These are phyloP conservation scores for Diaporthe vexans DNA, from an alignment of 2,329 filamentous ascomycete species.

Conservation along the genomic window DNA sequence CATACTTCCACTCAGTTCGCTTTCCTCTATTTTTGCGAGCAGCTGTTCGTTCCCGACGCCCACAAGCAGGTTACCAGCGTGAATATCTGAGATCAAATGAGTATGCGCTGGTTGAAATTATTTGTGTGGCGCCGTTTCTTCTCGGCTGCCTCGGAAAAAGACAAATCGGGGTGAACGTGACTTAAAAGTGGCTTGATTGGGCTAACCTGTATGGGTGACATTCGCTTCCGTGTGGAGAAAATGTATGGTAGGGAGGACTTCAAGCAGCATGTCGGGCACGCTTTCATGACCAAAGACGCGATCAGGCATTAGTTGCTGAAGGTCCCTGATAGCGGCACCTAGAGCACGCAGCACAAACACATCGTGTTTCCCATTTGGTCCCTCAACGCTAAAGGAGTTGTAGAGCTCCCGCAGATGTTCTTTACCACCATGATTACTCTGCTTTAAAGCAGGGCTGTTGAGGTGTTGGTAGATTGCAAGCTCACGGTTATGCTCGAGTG, in stretches of 20 bases:
- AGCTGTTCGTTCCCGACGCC: neutral
- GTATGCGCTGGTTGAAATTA: neutral
- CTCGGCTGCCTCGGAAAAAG: neutral
- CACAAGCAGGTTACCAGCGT: neutral
- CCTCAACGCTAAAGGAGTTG: neutral
- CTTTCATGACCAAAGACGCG: neutral
- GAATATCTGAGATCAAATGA: neutral
- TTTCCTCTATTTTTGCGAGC: neutral
- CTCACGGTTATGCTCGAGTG: constrained; percentile 2
- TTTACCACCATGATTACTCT: neutral
- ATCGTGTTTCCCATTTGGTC: neutral
- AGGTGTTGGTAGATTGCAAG: neutral
- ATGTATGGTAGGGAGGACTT: neutral
- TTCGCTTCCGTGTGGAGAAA: neutral
- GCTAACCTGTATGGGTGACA: neutral
- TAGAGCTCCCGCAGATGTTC: constrained; percentile 1
- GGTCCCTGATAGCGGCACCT: neutral
- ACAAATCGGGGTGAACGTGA: neutral
- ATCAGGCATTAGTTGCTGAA: neutral
- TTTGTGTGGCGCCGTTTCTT: neutral
- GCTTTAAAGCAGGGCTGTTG: neutral
- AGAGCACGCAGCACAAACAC: neutral
- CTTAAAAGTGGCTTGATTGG: too few species aligned
- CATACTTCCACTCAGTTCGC: neutral
- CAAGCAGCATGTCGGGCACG: neutral